Conservation (phyloP, 2,329 filamentous ascomycete genomes). For the Clonostachys rosea region DNA sequence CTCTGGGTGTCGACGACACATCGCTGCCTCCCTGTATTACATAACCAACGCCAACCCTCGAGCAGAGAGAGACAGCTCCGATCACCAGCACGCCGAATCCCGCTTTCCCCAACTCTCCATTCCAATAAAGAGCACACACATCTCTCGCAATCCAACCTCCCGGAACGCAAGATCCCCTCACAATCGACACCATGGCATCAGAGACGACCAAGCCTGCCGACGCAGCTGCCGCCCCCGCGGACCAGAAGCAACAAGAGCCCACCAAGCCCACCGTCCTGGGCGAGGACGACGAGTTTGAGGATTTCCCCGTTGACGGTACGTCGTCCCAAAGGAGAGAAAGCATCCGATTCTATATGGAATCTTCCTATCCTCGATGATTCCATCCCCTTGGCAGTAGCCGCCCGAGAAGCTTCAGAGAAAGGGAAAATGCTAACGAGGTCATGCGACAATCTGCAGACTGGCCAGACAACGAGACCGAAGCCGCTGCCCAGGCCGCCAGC, state of each 20-base stretch:
- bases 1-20: too few relatives aligned
- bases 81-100: too few relatives aligned
- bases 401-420: neutral
- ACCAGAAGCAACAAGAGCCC: conserved; percentile 22
- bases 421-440: neutral
- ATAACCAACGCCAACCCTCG: too few relatives aligned
- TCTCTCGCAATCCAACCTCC: too few relatives aligned
- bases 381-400: neutral
- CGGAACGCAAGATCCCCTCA: too few relatives aligned
- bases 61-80: too few relatives aligned
- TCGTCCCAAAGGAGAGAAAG: neutral
- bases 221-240: conserved; percentile 17
- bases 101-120: too few relatives aligned
- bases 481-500: conserved; percentile 40
- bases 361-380: neutral
- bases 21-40: too few relatives aligned
- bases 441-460: conserved; percentile 59
- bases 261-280: conserved; percentile 61
- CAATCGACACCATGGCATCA: conserved; percentile 12
- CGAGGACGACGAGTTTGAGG: conserved; percentile 98
- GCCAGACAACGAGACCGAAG: conserved; percentile 86
- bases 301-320: conserved; percentile 93
- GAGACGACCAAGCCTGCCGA: conserved; percentile 20
- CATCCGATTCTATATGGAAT: neutral
- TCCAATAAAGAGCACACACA: too few relatives aligned